Evolutionary conservation across 805 yeast genomes (phyloP).

Genomic region (Saccharomycopsis javanensis): DNA sequence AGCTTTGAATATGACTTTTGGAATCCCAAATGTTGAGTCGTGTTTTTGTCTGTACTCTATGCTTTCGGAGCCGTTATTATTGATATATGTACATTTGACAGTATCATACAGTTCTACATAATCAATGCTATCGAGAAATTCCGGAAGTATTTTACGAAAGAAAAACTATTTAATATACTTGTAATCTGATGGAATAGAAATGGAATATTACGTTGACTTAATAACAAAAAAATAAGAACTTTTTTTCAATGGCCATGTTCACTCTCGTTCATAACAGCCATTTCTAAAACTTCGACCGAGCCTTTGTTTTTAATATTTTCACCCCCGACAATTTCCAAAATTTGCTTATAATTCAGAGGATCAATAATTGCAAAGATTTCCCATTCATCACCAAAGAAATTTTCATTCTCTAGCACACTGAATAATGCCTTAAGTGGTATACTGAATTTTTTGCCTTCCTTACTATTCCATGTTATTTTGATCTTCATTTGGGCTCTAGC

Average conservation of each 20-base stretch:
- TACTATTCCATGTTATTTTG: constrained; percentile 46
- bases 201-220: no score
- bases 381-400: constrained; percentile 35
- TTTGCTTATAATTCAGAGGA: constrained; percentile 69
- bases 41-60: no score
- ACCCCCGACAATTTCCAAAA: constrained; percentile 51
- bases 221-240: no score
- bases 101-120: no score
- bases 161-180: no score
- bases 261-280: constrained; percentile 73
- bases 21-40: no score
- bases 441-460: constrained; percentile 36
- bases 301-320: constrained; percentile 47
- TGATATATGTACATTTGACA: no score
- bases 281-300: constrained; percentile 71
- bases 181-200: no score
- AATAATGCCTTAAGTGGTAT: constrained; percentile 33
- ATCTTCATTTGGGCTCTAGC: constrained; percentile 92
- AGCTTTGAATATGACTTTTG: no score
- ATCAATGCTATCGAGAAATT: no score
- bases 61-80: no score
- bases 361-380: constrained; percentile 65
- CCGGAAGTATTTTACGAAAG: no score
- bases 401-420: constrained; percentile 35
- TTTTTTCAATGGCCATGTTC: constrained; percentile 21